Percentiles rank a stretch among this genome's conserved stretches.
Evolutionary conservation across 1,139 yeast species (phyloP).

Genomic region (Magnusiomyces sp.): DNA sequence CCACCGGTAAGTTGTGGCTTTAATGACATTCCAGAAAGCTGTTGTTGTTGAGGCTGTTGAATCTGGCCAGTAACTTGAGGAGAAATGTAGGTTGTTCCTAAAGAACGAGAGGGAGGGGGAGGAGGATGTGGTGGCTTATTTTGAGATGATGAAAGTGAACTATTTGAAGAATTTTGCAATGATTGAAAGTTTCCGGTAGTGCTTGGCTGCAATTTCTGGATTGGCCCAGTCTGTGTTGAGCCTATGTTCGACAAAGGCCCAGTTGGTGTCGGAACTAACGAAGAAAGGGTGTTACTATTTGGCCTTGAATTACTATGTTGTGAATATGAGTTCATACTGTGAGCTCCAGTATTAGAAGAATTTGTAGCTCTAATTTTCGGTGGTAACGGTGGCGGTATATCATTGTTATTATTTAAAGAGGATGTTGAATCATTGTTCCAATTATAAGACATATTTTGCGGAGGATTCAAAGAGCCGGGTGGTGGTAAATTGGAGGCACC

Average conservation of each 20-base stretch:
- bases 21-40: too few relatives aligned
- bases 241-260: background rate
- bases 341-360: background rate
- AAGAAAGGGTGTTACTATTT: background rate
- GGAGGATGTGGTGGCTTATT: slow-evolving; percentile 4
- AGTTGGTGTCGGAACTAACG: slow-evolving; percentile 1
- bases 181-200: slow-evolving; percentile 1
- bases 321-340: background rate
- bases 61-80: slow-evolving; percentile 11
- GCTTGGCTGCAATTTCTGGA: background rate
- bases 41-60: background rate
- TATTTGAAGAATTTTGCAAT: slow-evolving; percentile 4
- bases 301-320: background rate
- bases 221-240: slow-evolving; percentile 1
- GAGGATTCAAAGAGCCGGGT: slow-evolving; percentile 11
- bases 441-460: slow-evolving; percentile 8
- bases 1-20: too few relatives aligned
- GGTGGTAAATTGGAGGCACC: slow-evolving; percentile 29
- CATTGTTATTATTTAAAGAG: slow-evolving; percentile 8
- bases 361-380: slow-evolving; percentile 9
- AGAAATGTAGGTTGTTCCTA: background rate
- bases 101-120: slow-evolving; percentile 3
- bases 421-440: slow-evolving; percentile 6
- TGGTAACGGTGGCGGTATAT: slow-evolving; percentile 13
- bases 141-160: slow-evolving; percentile 1